Conservation (phyloP, 2,329 filamentous ascomycete genomes). For the Penicillium expansum region DNA sequence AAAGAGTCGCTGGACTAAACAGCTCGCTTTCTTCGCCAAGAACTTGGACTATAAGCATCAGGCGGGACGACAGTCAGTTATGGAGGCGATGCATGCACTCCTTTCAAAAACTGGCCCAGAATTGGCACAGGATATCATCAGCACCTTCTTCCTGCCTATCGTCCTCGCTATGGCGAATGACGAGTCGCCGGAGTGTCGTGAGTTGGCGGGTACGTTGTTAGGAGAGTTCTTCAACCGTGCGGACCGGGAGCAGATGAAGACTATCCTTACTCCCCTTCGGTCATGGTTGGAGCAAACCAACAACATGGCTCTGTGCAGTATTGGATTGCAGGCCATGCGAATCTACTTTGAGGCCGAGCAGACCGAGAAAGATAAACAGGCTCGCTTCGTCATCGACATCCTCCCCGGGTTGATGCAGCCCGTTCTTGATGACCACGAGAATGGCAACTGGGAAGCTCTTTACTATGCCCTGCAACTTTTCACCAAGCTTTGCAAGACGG, state of each 20-base stretch:
- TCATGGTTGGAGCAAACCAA: slow-evolving; percentile 74
- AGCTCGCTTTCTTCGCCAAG: slow-evolving; percentile 81
- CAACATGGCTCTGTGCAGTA: slow-evolving; percentile 66
- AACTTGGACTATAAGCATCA: slow-evolving; percentile 89
- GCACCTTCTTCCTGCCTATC: slow-evolving; percentile 79
- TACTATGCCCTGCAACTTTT: slow-evolving; percentile 71
- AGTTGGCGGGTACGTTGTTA: slow-evolving; percentile 75
- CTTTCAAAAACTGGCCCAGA: slow-evolving; percentile 80
- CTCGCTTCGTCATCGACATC: slow-evolving; percentile 57
- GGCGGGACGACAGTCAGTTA: slow-evolving; percentile 84
- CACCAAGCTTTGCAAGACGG: slow-evolving; percentile 63
- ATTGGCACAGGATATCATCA: slow-evolving; percentile 76
- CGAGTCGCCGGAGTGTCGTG: slow-evolving; percentile 77
- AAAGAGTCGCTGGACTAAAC: slow-evolving; percentile 82
- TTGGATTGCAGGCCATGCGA: slow-evolving; percentile 76
- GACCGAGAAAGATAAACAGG: slow-evolving; percentile 65
- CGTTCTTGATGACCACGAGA: slow-evolving; percentile 50
- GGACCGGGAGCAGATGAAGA: slow-evolving; percentile 67
- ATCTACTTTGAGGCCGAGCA: slow-evolving; percentile 75
- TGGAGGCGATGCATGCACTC: slow-evolving; percentile 87
- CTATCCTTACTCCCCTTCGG: slow-evolving; percentile 68
- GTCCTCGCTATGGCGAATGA: slow-evolving; percentile 86
- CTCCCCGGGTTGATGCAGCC: slow-evolving; percentile 54
- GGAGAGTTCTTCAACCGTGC: slow-evolving; percentile 77
- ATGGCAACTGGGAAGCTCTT: slow-evolving; percentile 65